Evolutionary conservation across 176 grass and related monocot genomes (phyloP).

Genomic region (Elaeis guineensis): DNA sequence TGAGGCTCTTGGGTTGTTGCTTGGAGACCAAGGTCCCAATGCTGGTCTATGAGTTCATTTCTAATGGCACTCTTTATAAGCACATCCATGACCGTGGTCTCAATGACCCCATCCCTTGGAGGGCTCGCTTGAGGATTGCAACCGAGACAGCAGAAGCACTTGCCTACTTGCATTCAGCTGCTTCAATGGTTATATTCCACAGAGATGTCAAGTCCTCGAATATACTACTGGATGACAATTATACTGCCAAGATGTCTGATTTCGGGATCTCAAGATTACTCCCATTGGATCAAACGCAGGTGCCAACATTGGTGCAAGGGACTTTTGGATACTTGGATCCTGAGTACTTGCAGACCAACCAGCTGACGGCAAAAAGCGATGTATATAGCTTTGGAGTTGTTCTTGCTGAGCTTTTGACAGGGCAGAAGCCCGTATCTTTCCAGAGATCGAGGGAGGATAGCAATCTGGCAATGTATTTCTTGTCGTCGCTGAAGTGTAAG

Average conservation of each 20-base stretch:
- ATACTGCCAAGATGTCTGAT: background rate
- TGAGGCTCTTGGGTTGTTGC: background rate
- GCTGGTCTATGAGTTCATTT: constrained; percentile 1
- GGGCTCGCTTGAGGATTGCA: background rate
- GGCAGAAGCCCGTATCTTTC: background rate
- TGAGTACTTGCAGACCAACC: background rate
- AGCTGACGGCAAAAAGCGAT: background rate
- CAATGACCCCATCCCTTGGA: background rate
- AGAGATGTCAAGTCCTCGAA: constrained; percentile 6
- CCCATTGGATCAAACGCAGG: constrained; percentile 1
- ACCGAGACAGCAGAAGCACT: background rate
- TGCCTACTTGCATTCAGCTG: background rate
- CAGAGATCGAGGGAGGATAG: background rate
- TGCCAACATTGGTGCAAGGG: background rate
- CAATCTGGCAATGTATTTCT: background rate
- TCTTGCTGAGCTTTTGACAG: constrained; percentile 1
- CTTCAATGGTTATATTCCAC: constrained; percentile 3
- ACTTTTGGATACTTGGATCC: constrained; percentile 6
- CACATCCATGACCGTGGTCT: background rate
- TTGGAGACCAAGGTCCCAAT: too few relatives aligned
- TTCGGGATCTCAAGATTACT: constrained; percentile 1
- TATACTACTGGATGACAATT: constrained; percentile 1
- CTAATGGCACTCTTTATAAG: constrained; percentile 1
- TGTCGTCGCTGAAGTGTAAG: background rate
- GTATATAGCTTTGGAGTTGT: constrained; percentile 5